A percentile compares a stretch with the other conserved stretches of the same genome.
Conservation (phyloP, 192 early-diverging fungal genomes). For the Umbelopsis sp. region DNA sequence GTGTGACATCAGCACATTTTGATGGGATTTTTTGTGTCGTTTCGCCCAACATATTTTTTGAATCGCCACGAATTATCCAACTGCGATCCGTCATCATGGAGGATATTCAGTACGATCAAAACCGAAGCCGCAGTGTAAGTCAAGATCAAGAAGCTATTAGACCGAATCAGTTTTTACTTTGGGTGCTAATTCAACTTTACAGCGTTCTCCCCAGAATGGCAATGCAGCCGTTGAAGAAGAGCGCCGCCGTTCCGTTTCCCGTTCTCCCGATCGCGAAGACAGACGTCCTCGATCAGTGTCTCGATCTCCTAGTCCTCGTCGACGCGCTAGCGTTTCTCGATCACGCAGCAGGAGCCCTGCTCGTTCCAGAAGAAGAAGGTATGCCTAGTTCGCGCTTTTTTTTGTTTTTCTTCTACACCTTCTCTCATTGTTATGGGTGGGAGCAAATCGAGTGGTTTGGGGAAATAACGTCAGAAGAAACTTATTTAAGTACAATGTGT, state of each 20-base stretch:
- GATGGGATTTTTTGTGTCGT: neutral
- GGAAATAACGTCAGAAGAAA: neutral
- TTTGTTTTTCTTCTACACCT: neutral
- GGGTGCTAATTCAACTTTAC: neutral
- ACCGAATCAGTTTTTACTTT: neutral
- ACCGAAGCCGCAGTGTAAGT: constrained; percentile 11
- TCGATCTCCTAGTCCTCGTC: constrained; percentile 26
- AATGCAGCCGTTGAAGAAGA: neutral
- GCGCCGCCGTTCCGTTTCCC: constrained; percentile 23
- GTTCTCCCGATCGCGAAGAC: constrained; percentile 22
- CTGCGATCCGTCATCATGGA: neutral
- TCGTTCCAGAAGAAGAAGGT: constrained; percentile 26
- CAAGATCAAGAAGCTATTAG: neutral
- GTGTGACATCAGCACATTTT: constrained; percentile 18
- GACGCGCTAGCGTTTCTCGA: constrained; percentile 20
- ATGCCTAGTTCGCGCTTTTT: neutral
- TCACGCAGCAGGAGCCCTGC: constrained; percentile 30
- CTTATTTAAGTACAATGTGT: neutral
- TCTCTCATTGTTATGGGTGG: neutral
- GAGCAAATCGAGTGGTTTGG: neutral
- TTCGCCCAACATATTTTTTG: neutral
- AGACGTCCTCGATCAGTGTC: constrained; percentile 22
- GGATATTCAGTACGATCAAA: constrained; percentile 9
- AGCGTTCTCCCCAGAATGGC: constrained; percentile 1
- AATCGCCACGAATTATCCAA: neutral